phyloP scores from a whole-genome alignment of 2,329 filamentous ascomycete genomes.

The Colletotrichum zoysiae region DNA sequence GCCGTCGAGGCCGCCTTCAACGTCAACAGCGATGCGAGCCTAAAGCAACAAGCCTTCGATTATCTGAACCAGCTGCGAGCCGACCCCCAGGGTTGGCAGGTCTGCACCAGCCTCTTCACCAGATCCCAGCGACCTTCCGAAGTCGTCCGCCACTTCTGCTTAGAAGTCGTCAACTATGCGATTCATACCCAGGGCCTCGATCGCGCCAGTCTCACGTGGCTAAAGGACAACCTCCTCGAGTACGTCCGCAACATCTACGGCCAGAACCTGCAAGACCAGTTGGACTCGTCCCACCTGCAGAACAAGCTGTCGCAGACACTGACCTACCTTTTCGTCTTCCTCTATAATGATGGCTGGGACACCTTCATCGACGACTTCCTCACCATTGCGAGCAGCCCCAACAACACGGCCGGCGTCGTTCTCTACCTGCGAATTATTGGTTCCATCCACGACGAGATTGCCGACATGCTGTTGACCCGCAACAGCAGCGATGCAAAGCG shows the following conservation, averaged over 20 bases:
- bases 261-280: slow-evolving; percentile 63
- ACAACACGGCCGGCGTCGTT: slow-evolving; percentile 76
- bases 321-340: slow-evolving; percentile 89
- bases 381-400: slow-evolving; percentile 74
- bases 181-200: slow-evolving; percentile 85
- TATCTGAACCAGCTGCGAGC: slow-evolving; percentile 83
- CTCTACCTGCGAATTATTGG: slow-evolving; percentile 90
- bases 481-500: slow-evolving; percentile 84
- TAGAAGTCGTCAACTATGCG: slow-evolving; percentile 94
- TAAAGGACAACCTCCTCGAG: slow-evolving; percentile 84
- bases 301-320: slow-evolving; percentile 98
- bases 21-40: slow-evolving; percentile 77
- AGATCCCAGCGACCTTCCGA: slow-evolving; percentile 81
- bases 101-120: slow-evolving; percentile 88
- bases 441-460: slow-evolving; percentile 97
- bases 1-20: slow-evolving; percentile 96
- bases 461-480: slow-evolving; percentile 87
- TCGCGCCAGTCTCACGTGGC: slow-evolving; percentile 75
- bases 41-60: slow-evolving; percentile 86
- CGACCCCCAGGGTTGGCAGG: slow-evolving; percentile 90
- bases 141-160: slow-evolving; percentile 86
- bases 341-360: slow-evolving; percentile 90
- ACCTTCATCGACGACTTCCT: slow-evolving; percentile 93
- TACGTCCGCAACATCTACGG: slow-evolving; percentile 85
- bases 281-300: slow-evolving; percentile 84